Percentiles rank a stretch among this genome's conserved stretches.
These are phyloP conservation scores for Leccinellum rugosiceps DNA, from an alignment of 768 basidiomycete species.

Conservation along the genomic window DNA sequence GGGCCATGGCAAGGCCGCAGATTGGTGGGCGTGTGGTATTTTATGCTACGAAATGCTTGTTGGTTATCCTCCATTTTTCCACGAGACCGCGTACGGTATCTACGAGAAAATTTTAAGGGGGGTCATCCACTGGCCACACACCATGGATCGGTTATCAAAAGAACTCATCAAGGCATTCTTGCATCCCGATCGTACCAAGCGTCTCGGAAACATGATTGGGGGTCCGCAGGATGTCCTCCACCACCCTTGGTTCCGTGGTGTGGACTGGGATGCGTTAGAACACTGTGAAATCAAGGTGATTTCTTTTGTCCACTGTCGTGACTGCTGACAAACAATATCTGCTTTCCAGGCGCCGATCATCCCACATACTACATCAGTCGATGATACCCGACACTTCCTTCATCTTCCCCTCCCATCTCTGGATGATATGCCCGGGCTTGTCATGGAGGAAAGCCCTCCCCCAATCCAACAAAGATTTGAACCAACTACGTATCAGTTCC, in stretches of 20 bases:
- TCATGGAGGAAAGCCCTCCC: conserved; percentile 57
- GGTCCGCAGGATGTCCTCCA: conserved; percentile 88
- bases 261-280: conserved; percentile 88
- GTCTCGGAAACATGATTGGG: conserved; percentile 89
- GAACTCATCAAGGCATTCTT: conserved; percentile 87
- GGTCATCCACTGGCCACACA: conserved; percentile 86
- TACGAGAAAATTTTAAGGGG: conserved; percentile 96
- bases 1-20: conserved; percentile 96
- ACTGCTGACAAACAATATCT: conserved; percentile 1
- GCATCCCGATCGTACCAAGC: conserved; percentile 86
- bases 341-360: conserved; percentile 74
- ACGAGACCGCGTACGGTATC: conserved; percentile 96
- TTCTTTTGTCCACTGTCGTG: conserved; percentile 10
- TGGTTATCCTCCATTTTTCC: conserved; percentile 97
- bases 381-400: conserved; percentile 86
- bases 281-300: conserved; percentile 81
- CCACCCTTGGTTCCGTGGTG: conserved; percentile 94
- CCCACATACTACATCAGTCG: conserved; percentile 72
- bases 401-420: conserved; percentile 70
- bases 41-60: conserved; percentile 99
- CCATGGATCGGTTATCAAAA: conserved; percentile 85
- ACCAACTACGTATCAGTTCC: conserved; percentile 66
- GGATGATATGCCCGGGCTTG: conserved; percentile 79
- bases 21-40: conserved; percentile 99
- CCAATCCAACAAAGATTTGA: conserved; percentile 64